Evolutionary conservation across 2,329 filamentous ascomycete species (phyloP), one percentile per base, ranked within the genome.

Genomic region (Paecilomyces fulvus): DNA sequence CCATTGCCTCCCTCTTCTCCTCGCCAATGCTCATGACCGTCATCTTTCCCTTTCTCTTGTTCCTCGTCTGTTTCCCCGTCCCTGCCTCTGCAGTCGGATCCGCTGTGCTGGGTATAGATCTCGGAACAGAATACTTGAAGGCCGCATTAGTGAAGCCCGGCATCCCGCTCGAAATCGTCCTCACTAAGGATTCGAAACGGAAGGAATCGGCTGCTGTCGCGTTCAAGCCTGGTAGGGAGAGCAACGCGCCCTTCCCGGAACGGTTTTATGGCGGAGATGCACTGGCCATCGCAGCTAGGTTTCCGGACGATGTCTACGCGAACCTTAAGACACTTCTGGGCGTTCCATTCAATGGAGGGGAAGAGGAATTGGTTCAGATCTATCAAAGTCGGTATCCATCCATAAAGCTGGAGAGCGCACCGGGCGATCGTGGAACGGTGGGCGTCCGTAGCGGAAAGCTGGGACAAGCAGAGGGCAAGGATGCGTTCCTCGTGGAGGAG

Each of bases 101-200:
- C 8, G 90, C 90, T 54, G 92, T 97, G 17, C 79, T 99, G 21
- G 94, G 94, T 61, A 83, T 99, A 66, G 94, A 99, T 75, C 81
- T 99, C 55, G 94, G 94, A 64, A 96, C 94, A 56, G 90, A 96
- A 73, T 96, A 95, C 77, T 89, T 99, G 77, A 99, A 97, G 79
- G 92, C 92, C 28, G 86, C 89, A 12, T 83, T 99, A 48, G 92
- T 99, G 60, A 97, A 97, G 77, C 94, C 94, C 1, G 94, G 94
- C 59, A 92, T 95, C 54, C 94, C 94, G 10, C 89, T 99, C 70
- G 94, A 99, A 64, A 97, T 99, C 63, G 92, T 99, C 72, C 83
- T 96, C 56, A 96, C 92, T 30, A 99, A 97, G 73, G 94, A 99
- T 76, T 96, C 94, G 30, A 89, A 95, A 73, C 88, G 94, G 69